Percentiles rank a stretch among this genome's conserved stretches.
phyloP scores from a whole-genome alignment of 164 flowering plant genomes.

The Aristolochia fimbriata region DNA sequence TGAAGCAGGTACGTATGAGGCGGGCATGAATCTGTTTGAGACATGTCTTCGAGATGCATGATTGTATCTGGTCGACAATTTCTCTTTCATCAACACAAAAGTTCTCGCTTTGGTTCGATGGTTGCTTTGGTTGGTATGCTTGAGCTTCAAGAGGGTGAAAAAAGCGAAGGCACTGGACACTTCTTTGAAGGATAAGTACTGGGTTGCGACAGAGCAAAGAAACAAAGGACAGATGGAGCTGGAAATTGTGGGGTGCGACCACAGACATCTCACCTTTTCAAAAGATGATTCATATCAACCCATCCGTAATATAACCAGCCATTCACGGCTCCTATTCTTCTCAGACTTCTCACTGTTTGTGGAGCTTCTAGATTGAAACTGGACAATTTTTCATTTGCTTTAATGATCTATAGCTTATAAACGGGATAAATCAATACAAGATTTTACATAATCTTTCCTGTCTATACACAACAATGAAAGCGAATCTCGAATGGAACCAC shows the following conservation, averaged over 20 bases:
- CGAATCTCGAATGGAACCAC: not conserved
- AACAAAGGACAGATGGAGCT: not conserved
- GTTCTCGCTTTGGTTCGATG: not conserved
- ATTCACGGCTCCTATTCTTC: too few species aligned
- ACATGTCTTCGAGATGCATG: slow-evolving; percentile 30
- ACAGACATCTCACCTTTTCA: not conserved
- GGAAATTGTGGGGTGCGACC: not conserved
- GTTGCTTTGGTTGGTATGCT: not conserved
- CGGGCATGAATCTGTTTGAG: slow-evolving; percentile 59
- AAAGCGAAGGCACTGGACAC: not conserved
- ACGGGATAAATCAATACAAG: too few species aligned
- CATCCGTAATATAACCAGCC: too few species aligned
- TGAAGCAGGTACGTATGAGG: slow-evolving; percentile 33
- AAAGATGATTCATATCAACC: too few species aligned
- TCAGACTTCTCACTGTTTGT: too few species aligned
- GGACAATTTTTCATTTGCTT: too few species aligned
- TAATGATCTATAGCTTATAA: too few species aligned
- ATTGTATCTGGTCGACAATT: slow-evolving; percentile 31
- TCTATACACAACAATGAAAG: not conserved
- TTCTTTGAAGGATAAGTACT: not conserved
- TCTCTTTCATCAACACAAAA: slow-evolving; percentile 3
- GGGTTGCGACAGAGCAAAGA: not conserved
- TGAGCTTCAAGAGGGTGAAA: not conserved
- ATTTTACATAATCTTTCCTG: not conserved
- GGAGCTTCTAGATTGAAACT: too few species aligned